Conservation (phyloP, 306 rosid species). For the Quercus variabilis region DNA sequence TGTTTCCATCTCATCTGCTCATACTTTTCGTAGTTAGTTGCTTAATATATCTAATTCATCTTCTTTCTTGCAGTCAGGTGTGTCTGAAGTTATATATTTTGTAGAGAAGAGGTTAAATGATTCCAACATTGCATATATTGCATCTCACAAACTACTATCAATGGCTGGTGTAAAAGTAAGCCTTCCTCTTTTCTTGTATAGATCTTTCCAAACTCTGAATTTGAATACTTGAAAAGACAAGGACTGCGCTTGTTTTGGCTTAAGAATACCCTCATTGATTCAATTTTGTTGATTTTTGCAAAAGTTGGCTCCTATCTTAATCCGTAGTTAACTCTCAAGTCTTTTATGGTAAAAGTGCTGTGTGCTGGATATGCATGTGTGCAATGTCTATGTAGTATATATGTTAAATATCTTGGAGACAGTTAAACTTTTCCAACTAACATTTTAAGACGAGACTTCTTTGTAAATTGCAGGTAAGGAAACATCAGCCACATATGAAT, state of each 20-base stretch:
- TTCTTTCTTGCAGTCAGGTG: slow-evolving; percentile 71
- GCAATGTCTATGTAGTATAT: background rate
- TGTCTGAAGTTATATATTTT: slow-evolving; percentile 75
- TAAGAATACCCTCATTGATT: background rate
- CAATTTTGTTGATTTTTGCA: background rate
- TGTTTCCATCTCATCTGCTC: background rate
- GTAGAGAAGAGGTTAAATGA: slow-evolving; percentile 70
- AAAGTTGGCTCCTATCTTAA: background rate
- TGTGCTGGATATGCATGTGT: background rate
- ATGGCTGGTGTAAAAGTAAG: slow-evolving; percentile 91
- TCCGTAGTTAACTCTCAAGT: too few relatives aligned
- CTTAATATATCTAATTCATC: background rate
- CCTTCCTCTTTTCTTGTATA: background rate
- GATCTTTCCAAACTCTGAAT: background rate
- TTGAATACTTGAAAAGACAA: background rate
- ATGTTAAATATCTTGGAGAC: background rate
- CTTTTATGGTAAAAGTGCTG: too few relatives aligned
- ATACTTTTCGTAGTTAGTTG: background rate
- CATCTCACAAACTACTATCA: slow-evolving; percentile 78
- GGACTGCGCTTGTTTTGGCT: background rate
- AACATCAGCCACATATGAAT: slow-evolving; percentile 61
- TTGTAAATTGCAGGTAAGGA: slow-evolving; percentile 65
- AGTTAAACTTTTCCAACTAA: background rate
- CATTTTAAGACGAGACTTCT: background rate
- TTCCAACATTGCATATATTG: slow-evolving; percentile 57